Conservation (phyloP, 352 stramenopile genomes). For the Pythium aphanidermatum region DNA sequence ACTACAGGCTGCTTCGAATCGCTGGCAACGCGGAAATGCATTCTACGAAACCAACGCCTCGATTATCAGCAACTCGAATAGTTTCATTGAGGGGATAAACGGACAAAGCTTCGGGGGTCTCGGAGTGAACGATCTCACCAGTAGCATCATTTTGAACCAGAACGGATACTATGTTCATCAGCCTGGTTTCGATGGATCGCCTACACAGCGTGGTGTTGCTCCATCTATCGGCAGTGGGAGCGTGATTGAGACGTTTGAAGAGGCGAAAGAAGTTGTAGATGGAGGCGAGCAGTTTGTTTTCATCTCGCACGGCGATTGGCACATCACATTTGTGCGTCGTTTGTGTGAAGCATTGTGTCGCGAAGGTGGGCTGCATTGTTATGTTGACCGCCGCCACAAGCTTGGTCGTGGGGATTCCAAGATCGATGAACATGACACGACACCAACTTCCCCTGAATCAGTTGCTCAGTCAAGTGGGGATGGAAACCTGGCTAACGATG, state of each 20-base stretch:
- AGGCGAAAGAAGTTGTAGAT: constrained; percentile 41
- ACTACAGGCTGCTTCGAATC: background rate
- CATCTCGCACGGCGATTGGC: constrained; percentile 73
- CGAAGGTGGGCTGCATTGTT: constrained; percentile 59
- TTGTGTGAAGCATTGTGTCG: constrained; percentile 64
- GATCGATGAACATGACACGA: background rate
- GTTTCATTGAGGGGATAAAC: constrained; percentile 21
- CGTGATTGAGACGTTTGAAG: constrained; percentile 54
- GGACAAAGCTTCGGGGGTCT: constrained; percentile 24
- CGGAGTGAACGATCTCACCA: constrained; percentile 26
- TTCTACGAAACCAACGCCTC: constrained; percentile 13
- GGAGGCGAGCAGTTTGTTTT: constrained; percentile 77
- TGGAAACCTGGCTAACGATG: constrained; percentile 12
- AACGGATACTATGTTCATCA: constrained; percentile 72
- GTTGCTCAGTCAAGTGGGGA: background rate
- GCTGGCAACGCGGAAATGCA: background rate
- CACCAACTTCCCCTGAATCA: background rate
- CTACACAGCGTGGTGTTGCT: background rate
- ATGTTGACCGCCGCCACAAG: constrained; percentile 43
- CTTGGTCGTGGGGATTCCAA: constrained; percentile 7
- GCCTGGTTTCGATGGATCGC: background rate
- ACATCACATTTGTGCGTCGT: constrained; percentile 64
- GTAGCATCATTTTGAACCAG: constrained; percentile 60
- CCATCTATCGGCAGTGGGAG: constrained; percentile 24
- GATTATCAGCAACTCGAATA: constrained; percentile 17